Percentiles rank a stretch among this genome's conserved stretches.
phyloP scores from a whole-genome alignment of 257 asterid genomes.

The Scutellaria baicalensis region DNA sequence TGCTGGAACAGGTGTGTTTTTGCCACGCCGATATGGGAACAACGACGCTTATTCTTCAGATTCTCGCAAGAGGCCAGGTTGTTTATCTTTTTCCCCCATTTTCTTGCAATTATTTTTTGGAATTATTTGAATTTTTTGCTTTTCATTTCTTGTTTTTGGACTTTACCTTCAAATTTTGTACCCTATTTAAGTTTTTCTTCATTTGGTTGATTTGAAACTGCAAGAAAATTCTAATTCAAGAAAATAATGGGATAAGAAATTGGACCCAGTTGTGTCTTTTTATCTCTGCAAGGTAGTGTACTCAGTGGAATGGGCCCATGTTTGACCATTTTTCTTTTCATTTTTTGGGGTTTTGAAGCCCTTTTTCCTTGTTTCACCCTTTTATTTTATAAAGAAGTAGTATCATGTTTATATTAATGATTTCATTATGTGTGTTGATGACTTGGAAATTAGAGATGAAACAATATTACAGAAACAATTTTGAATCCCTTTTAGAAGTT shows the following conservation, averaged over 20 bases:
- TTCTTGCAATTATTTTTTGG: not conserved
- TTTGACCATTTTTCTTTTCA: conserved; percentile 23
- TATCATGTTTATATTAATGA: not conserved
- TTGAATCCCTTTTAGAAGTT: not conserved
- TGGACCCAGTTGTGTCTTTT: conserved; percentile 15
- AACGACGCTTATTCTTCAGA: conserved; percentile 22
- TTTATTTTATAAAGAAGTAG: not conserved
- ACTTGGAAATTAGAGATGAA: not conserved
- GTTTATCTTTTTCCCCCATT: not conserved
- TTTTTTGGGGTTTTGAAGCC: conserved; percentile 20
- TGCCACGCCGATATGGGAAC: conserved; percentile 52
- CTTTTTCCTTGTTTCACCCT: not conserved
- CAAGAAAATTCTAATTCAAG: conserved; percentile 3
- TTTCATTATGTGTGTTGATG: not conserved
- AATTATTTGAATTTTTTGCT: conserved; percentile 3
- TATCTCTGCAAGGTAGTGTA: conserved; percentile 16
- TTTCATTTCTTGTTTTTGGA: not conserved
- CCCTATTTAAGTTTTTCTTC: not conserved
- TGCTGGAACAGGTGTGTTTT: conserved; percentile 78
- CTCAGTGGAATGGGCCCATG: conserved; percentile 19
- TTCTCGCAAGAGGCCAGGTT: conserved; percentile 57
- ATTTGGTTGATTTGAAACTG: not conserved
- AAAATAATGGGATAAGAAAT: conserved; percentile 8
- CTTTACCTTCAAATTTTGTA: not conserved
- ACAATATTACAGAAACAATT: not conserved